These are phyloP conservation scores for Dioscorea cayenensis DNA, from an alignment of 116 monocot species.

Conservation along the genomic window DNA sequence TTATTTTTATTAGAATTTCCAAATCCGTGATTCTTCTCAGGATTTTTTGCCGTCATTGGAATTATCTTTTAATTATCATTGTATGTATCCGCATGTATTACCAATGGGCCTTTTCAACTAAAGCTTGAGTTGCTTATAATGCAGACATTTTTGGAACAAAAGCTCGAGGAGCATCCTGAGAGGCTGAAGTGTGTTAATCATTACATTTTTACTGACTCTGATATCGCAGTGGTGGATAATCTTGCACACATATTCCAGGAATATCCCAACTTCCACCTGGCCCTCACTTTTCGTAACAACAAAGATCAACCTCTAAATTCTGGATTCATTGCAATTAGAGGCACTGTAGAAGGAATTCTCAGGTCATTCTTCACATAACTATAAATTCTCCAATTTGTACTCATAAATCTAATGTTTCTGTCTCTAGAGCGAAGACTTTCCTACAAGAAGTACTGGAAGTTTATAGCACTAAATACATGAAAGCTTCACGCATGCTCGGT, in stretches of 20 bases:
- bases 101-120: too few relatives aligned
- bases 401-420: background rate
- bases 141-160: conserved; percentile 64
- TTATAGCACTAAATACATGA: conserved; percentile 70
- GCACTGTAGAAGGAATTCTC: conserved; percentile 61
- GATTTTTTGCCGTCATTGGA: too few relatives aligned
- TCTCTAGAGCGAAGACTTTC: conserved; percentile 58
- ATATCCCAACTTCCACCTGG: conserved; percentile 72
- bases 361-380: conserved; percentile 31
- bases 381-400: background rate
- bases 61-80: too few relatives aligned
- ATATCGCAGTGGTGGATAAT: conserved; percentile 85
- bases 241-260: conserved; percentile 73
- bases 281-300: conserved; percentile 92
- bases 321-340: conserved; percentile 91
- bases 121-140: background rate
- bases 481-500: conserved; percentile 90
- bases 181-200: conserved; percentile 26
- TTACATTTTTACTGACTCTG: conserved; percentile 87
- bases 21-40: too few relatives aligned
- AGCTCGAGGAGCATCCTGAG: conserved; percentile 31
- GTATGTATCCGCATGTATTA: too few relatives aligned
- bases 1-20: too few relatives aligned
- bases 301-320: conserved; percentile 93
- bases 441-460: conserved; percentile 73